Evolutionary conservation across 768 basidiomycete species (phyloP), one percentile per base, ranked within the genome.

Genomic region (Lentinula aciculospora): DNA sequence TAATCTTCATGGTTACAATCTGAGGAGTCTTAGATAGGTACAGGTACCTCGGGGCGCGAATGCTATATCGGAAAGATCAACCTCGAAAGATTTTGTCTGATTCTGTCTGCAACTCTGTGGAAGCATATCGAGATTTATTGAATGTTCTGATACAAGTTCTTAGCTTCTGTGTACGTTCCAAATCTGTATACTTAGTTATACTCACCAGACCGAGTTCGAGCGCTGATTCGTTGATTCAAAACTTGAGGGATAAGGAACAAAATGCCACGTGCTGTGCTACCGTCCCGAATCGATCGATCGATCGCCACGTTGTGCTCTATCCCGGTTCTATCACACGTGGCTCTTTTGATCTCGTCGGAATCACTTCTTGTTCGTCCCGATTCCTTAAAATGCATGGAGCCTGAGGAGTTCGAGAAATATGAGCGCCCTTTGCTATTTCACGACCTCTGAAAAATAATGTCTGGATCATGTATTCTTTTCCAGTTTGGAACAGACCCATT

Each of bases 401-500:
- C n/a, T n/a, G 32, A 15, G 17, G 15, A n/a, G 17, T 34, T 51
- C 28, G 49, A 53, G 51, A 17, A 10, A 23, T 4, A 56, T 44
- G 54, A 31, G 29, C 39, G 54, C 42, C 17, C 13, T 45, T n/a
- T 61, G 62, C 59, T 47, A 29, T 27, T 27, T 47, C 51, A 39
- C 51, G 21, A 29, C 45, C 44, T 46, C 56, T 56, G 17, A 28
- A 23, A 40, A 21, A 21, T 25, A 59, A 76, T 77, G 76, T 59
- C 74, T 9, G 63, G 62, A 46, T 54, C 75, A 28, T 79, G 81
- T 61, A 69, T 81, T 27, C 80, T 89, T 50, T 73, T 83, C 51
- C 87, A 89, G 66, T 86, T 77, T 64, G 84, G 82, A n/a, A 72
- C 76, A 47, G 81, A 89, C 66, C 81, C 81, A 0, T 82, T 85